A percentile compares a stretch with the other conserved stretches of the same genome.
Evolutionary conservation across 2,329 filamentous ascomycete genomes (phyloP).

Genomic region (Scedosporium boydii): DNA sequence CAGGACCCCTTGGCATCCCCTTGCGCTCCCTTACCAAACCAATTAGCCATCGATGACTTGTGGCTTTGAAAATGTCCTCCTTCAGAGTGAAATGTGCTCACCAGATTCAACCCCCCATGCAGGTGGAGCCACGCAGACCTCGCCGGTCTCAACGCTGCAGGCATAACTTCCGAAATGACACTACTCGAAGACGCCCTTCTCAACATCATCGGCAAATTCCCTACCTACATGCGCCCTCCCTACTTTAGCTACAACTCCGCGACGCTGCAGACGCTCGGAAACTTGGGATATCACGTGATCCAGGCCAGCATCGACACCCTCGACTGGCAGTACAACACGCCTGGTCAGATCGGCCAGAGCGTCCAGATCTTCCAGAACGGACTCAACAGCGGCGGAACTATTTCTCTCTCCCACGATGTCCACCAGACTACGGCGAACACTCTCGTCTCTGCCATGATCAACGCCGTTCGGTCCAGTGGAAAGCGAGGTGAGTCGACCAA

Average conservation of each 20-base stretch:
- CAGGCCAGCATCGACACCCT: constrained; percentile 52
- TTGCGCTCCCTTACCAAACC: constrained; percentile 13
- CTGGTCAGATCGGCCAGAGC: constrained; percentile 37
- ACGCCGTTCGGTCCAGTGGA: constrained; percentile 7
- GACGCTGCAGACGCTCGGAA: constrained; percentile 22
- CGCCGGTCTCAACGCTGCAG: constrained; percentile 21
- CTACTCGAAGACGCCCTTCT: constrained; percentile 35
- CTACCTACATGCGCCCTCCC: constrained; percentile 34
- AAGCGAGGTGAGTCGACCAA: background rate
- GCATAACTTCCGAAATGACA: constrained; percentile 28
- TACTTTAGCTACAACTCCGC: constrained; percentile 30
- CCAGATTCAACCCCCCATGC: background rate
- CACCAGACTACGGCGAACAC: constrained; percentile 35
- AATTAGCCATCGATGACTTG: no score
- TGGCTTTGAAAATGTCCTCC: background rate
- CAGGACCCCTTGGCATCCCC: background rate
- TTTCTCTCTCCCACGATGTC: constrained; percentile 45
- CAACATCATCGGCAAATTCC: constrained; percentile 30
- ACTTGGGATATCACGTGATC: constrained; percentile 44
- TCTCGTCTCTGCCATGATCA: constrained; percentile 19
- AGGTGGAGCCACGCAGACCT: constrained; percentile 36
- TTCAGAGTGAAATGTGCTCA: background rate
- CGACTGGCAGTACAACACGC: constrained; percentile 44
- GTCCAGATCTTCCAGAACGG: constrained; percentile 25
- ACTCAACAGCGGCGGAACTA: constrained; percentile 25